phyloP scores from a whole-genome alignment of 2,329 filamentous ascomycete genomes.

The Diplodia corticola region DNA sequence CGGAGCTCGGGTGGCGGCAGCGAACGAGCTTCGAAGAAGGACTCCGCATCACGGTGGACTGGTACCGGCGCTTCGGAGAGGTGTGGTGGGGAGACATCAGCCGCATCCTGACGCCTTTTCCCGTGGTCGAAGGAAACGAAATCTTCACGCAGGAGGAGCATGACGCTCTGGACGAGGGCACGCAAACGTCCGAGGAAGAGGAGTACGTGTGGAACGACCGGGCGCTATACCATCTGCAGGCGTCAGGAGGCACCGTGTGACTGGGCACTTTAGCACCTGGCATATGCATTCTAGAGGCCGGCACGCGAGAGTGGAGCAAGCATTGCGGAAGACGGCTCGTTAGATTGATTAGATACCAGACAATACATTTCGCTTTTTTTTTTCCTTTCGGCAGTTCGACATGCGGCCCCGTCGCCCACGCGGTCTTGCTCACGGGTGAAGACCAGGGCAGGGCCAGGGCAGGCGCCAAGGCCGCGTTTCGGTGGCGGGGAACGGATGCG shows the following conservation, averaged over 20 bases:
- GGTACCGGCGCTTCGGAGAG: conserved; percentile 42
- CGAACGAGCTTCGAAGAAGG: conserved; percentile 40
- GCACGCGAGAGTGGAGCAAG: conserved; percentile 5
- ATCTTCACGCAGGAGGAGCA: conserved; percentile 44
- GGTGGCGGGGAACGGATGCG: conserved; percentile 16
- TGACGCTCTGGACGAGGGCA: conserved; percentile 32
- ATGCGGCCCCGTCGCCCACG: not conserved
- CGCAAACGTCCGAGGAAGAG: conserved; percentile 24
- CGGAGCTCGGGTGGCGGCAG: conserved; percentile 39
- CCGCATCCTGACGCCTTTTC: conserved; percentile 42
- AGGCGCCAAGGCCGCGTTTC: conserved; percentile 12
- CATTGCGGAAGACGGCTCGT: not conserved
- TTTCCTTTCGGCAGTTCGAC: not conserved
- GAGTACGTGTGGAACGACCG: conserved; percentile 33
- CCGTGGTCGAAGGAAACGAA: conserved; percentile 41
- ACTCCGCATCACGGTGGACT: conserved; percentile 39
- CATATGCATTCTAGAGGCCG: not conserved
- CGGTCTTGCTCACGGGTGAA: not conserved
- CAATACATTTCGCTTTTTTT: not conserved
- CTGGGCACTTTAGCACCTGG: not conserved
- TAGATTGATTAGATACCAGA: conserved; percentile 15
- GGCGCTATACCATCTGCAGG: conserved; percentile 29
- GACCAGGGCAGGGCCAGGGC: not conserved
- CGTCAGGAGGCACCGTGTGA: conserved; percentile 25
- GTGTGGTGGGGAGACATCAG: conserved; percentile 45